Base-by-base conservation (phyloP, 768 basidiomycete genomes). In the Suillus occidentalis region DNA sequence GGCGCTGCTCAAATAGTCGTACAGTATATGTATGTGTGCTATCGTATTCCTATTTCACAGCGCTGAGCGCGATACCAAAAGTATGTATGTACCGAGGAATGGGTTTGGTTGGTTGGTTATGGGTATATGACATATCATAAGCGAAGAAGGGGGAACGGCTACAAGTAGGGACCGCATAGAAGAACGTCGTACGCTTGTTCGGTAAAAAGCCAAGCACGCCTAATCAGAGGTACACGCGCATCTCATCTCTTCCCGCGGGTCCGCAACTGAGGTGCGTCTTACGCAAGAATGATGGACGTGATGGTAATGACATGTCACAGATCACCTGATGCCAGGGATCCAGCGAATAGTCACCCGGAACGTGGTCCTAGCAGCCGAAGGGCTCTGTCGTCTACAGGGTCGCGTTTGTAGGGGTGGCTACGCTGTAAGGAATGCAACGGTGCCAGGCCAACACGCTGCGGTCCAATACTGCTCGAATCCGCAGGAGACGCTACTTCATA, bases 371-470 rank as follows among this genome's bases (percentile, higher is more conserved):
- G 76, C 61, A 83, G 73, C 45, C 89, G 80, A 69, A 91, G 72
- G 45, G 84, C 82, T 65, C 81, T 82, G 68, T 91, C 90, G 73
- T 91, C 90, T 36, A 80, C 69, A 31, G 85, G 86, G 63, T 87
- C 81, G 63, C 90, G 82, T 58, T 83, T 80, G 63, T 88, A 90
- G 8, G 85, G 83, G 67, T 85, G 85, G 50, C 72, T 77, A 25
- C 87, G 82, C 53, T 79, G 81, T 63, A 89, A 77, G 22, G 83
- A 77, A 61, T 83, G 78, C 58, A 91, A 79, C 16, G 89, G 88
- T 8, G 85, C 87, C 18, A 91, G 81, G 64, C 81, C 82, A 42
- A 80, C 75, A 40, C 77, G 73, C 18, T 71, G 66, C 4, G 75
- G 65, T 63, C 75, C 75, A 16, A 70, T 68, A 9, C 68, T 50